Evolutionary conservation across 768 basidiomycete genomes (phyloP), one percentile per base, ranked within the genome.

Genomic region (Hirschioporus abietinus): DNA sequence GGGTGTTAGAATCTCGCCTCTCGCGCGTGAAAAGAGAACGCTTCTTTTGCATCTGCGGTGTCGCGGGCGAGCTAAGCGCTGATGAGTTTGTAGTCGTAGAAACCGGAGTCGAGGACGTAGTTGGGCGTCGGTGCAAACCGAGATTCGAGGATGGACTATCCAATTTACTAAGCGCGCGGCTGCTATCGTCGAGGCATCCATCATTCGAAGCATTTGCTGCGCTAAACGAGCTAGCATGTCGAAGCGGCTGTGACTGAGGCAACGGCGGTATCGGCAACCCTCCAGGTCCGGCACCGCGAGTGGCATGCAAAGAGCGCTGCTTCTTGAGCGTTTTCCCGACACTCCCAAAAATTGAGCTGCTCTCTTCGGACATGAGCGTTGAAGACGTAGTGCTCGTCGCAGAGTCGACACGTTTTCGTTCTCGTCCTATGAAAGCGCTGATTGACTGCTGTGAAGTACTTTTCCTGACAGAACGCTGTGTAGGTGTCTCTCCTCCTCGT

Each of bases 271-370:
- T 73, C 42, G 85, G 83, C 17, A 84, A 74, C 59, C 10, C 24
- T 61, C 60, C 60, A 17, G 5, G 25, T 6, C 42, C 42, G 42
- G 42, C 20, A 5, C 42, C 42, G 23, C 83, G 85, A 58, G 84
- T 77, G 70, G 84, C 82, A 73, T 88, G 83, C 69, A 88, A 89
- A n/a, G 85, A 87, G 42, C 84, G 84, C 72, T 87, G 87, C 73
- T 88, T 79, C 70, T 87, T 67, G 77, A 80, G 18, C 76, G 76
- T 61, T 34, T 61, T 61, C 60, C 60, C 60, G 60, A 61, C 30
- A 24, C 60, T 34, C 30, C 60, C 60, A 24, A 34, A 34, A 1
- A 61, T 12, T 10, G 42, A 52, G 30, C 24, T 61, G 20, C 60
- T 61, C 23, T 61, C 60, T 18, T 61, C 60, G 3, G 60, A 61